A percentile compares a stretch with the other conserved stretches of the same genome.
These are phyloP conservation scores for Rubia yunnanensis DNA, from an alignment of 257 asterid species.

Conservation along the genomic window DNA sequence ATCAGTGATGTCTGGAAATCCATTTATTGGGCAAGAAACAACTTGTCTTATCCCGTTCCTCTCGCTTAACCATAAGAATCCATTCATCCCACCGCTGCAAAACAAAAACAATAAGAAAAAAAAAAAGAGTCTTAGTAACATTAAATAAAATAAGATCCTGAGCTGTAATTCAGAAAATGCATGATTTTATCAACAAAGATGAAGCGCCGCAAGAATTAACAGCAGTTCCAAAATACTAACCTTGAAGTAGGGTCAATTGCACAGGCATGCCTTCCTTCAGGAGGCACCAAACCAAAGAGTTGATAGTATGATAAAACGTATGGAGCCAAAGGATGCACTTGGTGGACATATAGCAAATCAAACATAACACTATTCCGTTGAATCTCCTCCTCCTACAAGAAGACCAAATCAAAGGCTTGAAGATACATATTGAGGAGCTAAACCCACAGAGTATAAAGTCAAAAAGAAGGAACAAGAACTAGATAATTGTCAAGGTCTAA, in stretches of 20 bases:
- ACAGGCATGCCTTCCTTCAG: slow-evolving; percentile 33
- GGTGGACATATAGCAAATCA: slow-evolving; percentile 78
- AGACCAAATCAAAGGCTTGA: slow-evolving; percentile 7
- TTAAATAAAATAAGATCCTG: slow-evolving; percentile 12
- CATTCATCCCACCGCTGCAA: slow-evolving; percentile 87
- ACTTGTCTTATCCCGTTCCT: slow-evolving; percentile 48
- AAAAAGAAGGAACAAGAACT: background rate
- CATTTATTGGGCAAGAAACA: slow-evolving; percentile 56
- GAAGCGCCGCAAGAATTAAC: background rate
- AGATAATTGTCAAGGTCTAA: background rate
- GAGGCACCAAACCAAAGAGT: slow-evolving; percentile 26
- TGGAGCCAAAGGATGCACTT: slow-evolving; percentile 55
- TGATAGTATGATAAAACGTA: slow-evolving; percentile 50
- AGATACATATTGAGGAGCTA: background rate
- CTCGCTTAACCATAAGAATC: slow-evolving; percentile 61
- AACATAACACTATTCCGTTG: slow-evolving; percentile 69
- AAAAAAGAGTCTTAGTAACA: background rate
- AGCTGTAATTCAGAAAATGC: slow-evolving; percentile 10
- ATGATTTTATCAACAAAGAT: background rate
- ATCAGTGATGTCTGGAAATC: slow-evolving; percentile 38
- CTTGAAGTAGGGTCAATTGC: slow-evolving; percentile 49
- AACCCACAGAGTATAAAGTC: background rate
- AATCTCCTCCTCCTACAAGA: slow-evolving; percentile 68
- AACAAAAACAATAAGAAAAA: slow-evolving; percentile 6
- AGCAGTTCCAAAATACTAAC: slow-evolving; percentile 33